Conservation (phyloP, 2,329 filamentous ascomycete genomes). For the Parastagonospora nodorum region DNA sequence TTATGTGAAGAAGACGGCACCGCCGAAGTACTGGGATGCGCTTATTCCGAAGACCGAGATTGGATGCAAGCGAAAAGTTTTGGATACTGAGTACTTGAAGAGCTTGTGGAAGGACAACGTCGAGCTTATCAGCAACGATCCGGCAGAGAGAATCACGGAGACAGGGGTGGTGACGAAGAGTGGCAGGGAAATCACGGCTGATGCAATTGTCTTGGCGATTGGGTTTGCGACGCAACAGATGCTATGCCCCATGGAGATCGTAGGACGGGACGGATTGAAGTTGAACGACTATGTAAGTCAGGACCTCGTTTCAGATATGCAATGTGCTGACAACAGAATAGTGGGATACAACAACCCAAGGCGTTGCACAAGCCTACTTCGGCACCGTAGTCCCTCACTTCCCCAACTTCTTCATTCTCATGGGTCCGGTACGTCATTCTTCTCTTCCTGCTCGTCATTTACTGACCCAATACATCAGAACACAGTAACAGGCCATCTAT, state of each 20-base stretch:
- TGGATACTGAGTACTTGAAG: constrained; percentile 55
- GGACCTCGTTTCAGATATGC: neutral
- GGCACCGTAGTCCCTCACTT: constrained; percentile 53
- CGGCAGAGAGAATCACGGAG: constrained; percentile 47
- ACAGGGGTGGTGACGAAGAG: constrained; percentile 47
- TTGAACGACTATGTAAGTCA: constrained; percentile 45
- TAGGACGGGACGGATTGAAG: constrained; percentile 48
- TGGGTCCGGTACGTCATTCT: constrained; percentile 11
- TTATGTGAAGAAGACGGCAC: constrained; percentile 53
- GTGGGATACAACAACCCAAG: constrained; percentile 47
- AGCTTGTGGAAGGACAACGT: constrained; percentile 51
- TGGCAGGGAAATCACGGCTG: constrained; percentile 48
- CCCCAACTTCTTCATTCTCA: constrained; percentile 31
- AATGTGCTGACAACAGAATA: constrained; percentile 16
- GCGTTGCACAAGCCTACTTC: constrained; percentile 53
- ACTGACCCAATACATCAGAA: constrained; percentile 24
- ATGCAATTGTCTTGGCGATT: constrained; percentile 56
- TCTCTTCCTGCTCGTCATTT: too few species aligned
- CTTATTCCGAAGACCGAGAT: constrained; percentile 52
- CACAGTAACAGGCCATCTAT: constrained; percentile 56
- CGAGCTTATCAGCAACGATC: constrained; percentile 50
- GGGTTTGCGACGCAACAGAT: constrained; percentile 57
- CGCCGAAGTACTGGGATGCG: constrained; percentile 51
- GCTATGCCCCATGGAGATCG: constrained; percentile 54
- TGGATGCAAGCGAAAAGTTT: constrained; percentile 56